A percentile compares a stretch with the other conserved stretches of the same genome.
phyloP scores from a whole-genome alignment of 2,329 filamentous ascomycete genomes.

The Chaetomium olivaceum region DNA sequence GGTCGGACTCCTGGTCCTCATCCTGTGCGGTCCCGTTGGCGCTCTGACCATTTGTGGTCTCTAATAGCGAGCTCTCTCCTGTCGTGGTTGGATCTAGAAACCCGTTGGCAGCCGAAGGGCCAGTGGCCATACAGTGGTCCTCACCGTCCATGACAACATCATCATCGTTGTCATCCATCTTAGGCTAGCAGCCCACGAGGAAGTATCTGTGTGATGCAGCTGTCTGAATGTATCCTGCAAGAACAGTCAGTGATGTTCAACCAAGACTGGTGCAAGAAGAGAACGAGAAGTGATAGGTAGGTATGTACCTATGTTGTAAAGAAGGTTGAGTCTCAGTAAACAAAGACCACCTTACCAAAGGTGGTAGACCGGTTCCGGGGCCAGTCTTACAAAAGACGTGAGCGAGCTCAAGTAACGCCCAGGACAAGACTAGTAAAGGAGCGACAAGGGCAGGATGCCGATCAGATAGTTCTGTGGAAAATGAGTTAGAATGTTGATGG shows the following conservation, averaged over 20 bases:
- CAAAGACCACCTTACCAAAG: background rate
- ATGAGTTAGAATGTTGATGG: background rate
- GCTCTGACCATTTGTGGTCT: constrained; percentile 29
- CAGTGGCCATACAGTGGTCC: constrained; percentile 46
- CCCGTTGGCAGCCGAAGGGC: constrained; percentile 42
- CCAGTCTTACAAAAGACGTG: background rate
- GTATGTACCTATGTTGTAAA: background rate
- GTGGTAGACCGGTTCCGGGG: background rate
- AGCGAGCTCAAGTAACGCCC: background rate
- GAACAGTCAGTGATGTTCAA: background rate
- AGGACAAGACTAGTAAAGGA: background rate
- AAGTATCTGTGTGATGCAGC: background rate
- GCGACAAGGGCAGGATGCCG: background rate
- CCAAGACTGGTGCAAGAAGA: background rate
- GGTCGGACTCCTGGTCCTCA: constrained; percentile 39
- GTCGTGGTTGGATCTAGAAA: constrained; percentile 39
- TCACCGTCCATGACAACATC: constrained; percentile 45
- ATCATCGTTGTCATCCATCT: constrained; percentile 33
- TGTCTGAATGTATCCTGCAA: background rate
- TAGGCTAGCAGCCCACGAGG: constrained; percentile 17
- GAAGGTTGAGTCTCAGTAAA: background rate
- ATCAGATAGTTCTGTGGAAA: background rate
- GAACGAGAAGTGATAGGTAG: background rate
- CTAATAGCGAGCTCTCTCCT: constrained; percentile 28
- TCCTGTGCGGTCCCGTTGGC: constrained; percentile 40